Conservation (phyloP, 1,284 basidiomycete species). For the Ganoderma meredithae region DNA sequence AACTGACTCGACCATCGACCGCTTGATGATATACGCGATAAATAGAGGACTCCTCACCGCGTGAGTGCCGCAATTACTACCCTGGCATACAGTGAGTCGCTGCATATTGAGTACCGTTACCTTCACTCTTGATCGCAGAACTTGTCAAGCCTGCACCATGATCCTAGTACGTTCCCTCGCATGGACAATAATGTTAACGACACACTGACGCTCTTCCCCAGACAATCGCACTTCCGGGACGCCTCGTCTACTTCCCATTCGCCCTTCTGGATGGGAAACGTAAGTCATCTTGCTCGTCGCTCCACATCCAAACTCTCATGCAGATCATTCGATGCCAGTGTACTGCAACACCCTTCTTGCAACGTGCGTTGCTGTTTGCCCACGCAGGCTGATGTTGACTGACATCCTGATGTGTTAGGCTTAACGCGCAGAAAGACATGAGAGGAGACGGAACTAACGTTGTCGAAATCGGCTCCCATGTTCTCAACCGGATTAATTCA, state of each 20-base stretch:
- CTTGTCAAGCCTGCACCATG: not conserved
- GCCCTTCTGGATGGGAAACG: not conserved
- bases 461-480: not conserved
- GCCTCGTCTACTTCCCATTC: not conserved
- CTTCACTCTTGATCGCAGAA: not conserved
- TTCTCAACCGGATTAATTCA: not conserved
- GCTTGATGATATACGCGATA: not conserved
- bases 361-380: not conserved
- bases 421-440: not conserved
- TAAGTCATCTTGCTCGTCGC: not conserved
- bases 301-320: not conserved
- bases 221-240: not conserved
- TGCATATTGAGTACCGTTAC: too few relatives aligned
- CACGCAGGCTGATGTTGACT: not conserved
- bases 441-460: not conserved
- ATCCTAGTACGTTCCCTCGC: not conserved
- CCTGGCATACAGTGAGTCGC: not conserved
- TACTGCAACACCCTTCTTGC: not conserved
- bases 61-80: not conserved
- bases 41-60: not conserved
- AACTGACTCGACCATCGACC: not conserved
- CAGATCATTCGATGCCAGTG: not conserved
- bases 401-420: not conserved
- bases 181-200: too few relatives aligned
- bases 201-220: not conserved